Base-by-base conservation (phyloP, 352 stramenopile genomes). In the Pythium rhizo-oryzae region DNA sequence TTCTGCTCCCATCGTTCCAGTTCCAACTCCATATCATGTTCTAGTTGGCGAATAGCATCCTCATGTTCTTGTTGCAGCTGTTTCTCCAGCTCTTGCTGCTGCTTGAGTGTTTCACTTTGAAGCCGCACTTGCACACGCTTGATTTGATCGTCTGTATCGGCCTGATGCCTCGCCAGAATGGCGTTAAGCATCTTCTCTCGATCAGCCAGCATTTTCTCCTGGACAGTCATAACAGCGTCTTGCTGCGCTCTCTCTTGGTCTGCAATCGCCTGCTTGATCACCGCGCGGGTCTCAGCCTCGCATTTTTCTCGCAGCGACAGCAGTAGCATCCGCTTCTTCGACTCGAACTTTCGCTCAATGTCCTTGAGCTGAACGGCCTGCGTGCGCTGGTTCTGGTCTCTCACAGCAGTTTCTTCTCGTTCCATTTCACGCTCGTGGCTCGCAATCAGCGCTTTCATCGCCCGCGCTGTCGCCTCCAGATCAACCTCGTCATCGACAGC, bases 261-360 rank as follows among this genome's bases (percentile, higher is more conserved):
- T 19, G 71, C 61, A 15, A 91, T 75, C 19, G 55, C 54, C 13
- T 59, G 28, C 46, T 70, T 59, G 8, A 64, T 16, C 7, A 78
- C 62, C 2, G 74, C 50, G 39, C 87, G 85, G 2, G 81, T 87
- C 37, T 91, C 78, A 21, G 62, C 71, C 47, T 91, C 81, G 54
- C 76, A 81, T n/a, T 71, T 68, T 23, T 88, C 82, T 46, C 77
- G 79, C 30, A 90, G 46, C 12, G 59, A 50, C 46, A 89, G 67
- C 4, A 91, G 54, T 30, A 72, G 61, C 72, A 89, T 71, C 33
- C 83, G 77, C 58, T 88, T 86, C 59, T 84, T 88, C 8, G 81
- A 89, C 46, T 87, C 77, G 41, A 83, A 91, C 62, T 87, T 86
- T 49, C 79, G 81, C 62, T 83, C 75, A 33, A 91, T 67, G 23